Evolutionary conservation across 164 flowering plant species (phyloP), one percentile per base, ranked within the genome.

Genomic region (Vitis labrusca): DNA sequence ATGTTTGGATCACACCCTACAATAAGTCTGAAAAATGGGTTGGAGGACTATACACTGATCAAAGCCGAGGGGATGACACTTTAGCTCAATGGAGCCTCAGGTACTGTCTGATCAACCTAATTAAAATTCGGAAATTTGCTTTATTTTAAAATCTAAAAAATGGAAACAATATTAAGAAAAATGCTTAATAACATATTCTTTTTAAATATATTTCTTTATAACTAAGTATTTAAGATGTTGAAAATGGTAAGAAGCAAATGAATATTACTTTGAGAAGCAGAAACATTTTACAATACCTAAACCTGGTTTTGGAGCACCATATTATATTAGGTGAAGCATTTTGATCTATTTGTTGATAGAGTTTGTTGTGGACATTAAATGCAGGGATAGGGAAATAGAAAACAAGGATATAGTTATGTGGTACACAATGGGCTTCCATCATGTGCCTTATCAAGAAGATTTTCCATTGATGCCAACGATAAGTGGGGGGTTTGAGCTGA

Each of bases 1-100:
- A 76, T 19, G 47, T 85, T 3, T 83, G 85, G 86, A 84, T 83
- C 3, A 85, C 91, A 3, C 80, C 88, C 0, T 83, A 85, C 65
- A 81, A 84, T 59, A 66, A 69, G 72, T 78, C 83, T 3, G 86
- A 85, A 65, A 69, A 73, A 66, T 88, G 89, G 88, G 87, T 83
- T 0, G 85, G 77, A 0, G 88, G 88, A 11, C 9, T 66, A 0
- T 76, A 68, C 44, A 60, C 65, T 10, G 77, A 78, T 68, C 82
- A 74, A 49, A 80, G 88, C 76, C 75, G 62, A 29, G 89, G 89
- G 5, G 82, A 81, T 2, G 88, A 85, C 29, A 74, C 75, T 9
- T 60, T 88, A 50, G 81, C 73, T 15, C 52, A 50, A 5, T 78
- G 81, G 81, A 74, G 32, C 44, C 19, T 2, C 53, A 71, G 74